Conservation (phyloP, 257 asterid genomes). For the Rehmannia glutinosa region DNA sequence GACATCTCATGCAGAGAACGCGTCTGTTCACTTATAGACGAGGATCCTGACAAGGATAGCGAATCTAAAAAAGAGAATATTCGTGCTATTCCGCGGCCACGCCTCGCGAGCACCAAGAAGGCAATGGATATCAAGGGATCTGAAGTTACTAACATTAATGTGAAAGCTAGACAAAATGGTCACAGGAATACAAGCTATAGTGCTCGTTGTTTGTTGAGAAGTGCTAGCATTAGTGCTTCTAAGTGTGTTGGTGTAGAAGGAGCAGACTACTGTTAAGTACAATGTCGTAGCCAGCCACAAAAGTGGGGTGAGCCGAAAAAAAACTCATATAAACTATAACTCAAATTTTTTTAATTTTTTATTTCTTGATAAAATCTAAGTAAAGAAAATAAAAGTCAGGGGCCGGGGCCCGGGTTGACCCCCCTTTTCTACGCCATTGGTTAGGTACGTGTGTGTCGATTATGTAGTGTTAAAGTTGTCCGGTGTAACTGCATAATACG, state of each 20-base stretch:
- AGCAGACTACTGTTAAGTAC: not conserved
- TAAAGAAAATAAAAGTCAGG: too few species aligned
- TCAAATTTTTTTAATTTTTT: too few species aligned
- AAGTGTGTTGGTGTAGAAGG: constrained; percentile 47
- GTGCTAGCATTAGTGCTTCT: constrained; percentile 76
- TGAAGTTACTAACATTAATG: constrained; percentile 24
- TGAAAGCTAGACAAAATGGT: constrained; percentile 30
- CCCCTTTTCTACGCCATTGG: too few species aligned
- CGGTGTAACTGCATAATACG: not conserved
- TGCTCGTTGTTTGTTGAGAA: constrained; percentile 56
- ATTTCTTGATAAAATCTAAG: too few species aligned
- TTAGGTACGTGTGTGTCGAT: constrained; percentile 16
- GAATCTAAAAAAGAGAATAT: constrained; percentile 31
- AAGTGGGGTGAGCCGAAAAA: too few species aligned
- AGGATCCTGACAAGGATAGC: constrained; percentile 36
- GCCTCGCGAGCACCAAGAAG: too few species aligned
- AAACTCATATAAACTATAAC: too few species aligned
- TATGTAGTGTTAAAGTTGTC: not conserved
- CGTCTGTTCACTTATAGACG: constrained; percentile 49
- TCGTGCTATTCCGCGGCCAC: constrained; percentile 37
- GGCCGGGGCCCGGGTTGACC: too few species aligned
- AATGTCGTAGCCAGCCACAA: too few species aligned
- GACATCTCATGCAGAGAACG: constrained; percentile 46
- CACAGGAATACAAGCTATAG: constrained; percentile 39
- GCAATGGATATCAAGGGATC: constrained; percentile 29